Evolutionary conservation across 345 rosid species (phyloP), one percentile per base, ranked within the genome.

Genomic region (Corchorus capsularis): DNA sequence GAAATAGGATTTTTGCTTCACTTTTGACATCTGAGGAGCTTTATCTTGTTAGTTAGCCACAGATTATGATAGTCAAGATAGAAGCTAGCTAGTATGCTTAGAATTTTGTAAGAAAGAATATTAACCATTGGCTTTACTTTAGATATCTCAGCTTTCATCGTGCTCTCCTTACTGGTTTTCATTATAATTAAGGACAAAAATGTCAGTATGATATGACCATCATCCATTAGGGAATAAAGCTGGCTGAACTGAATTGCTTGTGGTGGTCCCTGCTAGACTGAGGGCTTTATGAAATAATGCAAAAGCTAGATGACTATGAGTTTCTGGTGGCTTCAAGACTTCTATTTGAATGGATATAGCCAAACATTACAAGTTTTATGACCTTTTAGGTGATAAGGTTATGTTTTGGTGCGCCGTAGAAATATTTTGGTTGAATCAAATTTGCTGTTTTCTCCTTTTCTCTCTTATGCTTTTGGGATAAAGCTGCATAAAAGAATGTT

Each of bases 61-160:
- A 22, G 55, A 47, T 8, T 47, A 22, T 22, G 39, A 22, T 22
- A 46, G n/a, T 39, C 6, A 67, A 67, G 41, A 54, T 35, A 13
- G 11, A 47, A 46, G 46, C 39, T 67, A 67, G 55, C 69, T 43
- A 47, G 71, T 67, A 67, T 67, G 8, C 71, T 20, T 34, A 67
- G 13, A 19, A 54, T 22, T 8, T 46, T 46, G 6, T 35, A 16
- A 52, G 61, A 43, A 49, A 32, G 46, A 69, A 69, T 60, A 32
- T 69, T 69, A 69, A 69, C 45, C 73, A 34, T 69, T 35, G 8
- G 17, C 27, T 69, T 8, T 69, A 9, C 52, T 4, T 2, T 35
- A 17, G 73, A 32, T 32, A 34, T 69, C 47, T 52, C 61, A 9
- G 46, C 54, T 69, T n/a, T 35, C 6, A 11, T 53, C 32, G 17